phyloP scores from a whole-genome alignment of 2,329 filamentous ascomycete species.

The Pseudovirgaria hyperparasitica region DNA sequence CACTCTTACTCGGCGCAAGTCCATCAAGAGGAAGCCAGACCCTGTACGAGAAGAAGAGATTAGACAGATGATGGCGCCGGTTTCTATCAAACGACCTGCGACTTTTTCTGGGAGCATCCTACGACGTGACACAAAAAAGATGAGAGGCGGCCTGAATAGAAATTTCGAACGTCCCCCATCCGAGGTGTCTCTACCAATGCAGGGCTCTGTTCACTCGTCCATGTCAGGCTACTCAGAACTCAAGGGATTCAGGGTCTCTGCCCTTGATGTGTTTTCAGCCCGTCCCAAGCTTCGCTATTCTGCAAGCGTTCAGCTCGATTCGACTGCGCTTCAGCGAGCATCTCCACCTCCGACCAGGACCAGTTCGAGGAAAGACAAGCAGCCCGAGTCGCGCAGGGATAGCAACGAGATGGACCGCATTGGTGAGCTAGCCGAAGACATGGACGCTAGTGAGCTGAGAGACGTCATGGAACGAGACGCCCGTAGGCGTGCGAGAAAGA shows the following conservation, averaged over 20 bases:
- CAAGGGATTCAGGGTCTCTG: slow-evolving; percentile 67
- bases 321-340: slow-evolving; percentile 21
- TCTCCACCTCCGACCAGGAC: slow-evolving; percentile 35
- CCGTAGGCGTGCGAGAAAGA: slow-evolving; percentile 65
- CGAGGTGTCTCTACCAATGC: slow-evolving; percentile 61
- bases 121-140: slow-evolving; percentile 53
- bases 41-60: slow-evolving; percentile 77
- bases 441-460: slow-evolving; percentile 72
- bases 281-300: slow-evolving; percentile 71
- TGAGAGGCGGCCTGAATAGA: slow-evolving; percentile 42
- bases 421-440: slow-evolving; percentile 63
- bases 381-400: slow-evolving; percentile 32
- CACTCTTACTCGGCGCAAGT: slow-evolving; percentile 52
- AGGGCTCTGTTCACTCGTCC: slow-evolving; percentile 63
- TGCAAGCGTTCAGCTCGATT: slow-evolving; percentile 47
- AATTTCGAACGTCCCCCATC: slow-evolving; percentile 52
- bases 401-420: slow-evolving; percentile 46
- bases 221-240: slow-evolving; percentile 65
- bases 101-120: slow-evolving; percentile 48
- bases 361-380: slow-evolving; percentile 38
- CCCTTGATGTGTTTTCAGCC: slow-evolving; percentile 70
- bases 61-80: slow-evolving; percentile 62
- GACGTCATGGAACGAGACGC: slow-evolving; percentile 85
- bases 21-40: slow-evolving; percentile 62
- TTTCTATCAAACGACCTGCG: slow-evolving; percentile 50